phyloP scores from a whole-genome alignment of 495 filamentous ascomycete species.

The Cudoniella acicularis region DNA sequence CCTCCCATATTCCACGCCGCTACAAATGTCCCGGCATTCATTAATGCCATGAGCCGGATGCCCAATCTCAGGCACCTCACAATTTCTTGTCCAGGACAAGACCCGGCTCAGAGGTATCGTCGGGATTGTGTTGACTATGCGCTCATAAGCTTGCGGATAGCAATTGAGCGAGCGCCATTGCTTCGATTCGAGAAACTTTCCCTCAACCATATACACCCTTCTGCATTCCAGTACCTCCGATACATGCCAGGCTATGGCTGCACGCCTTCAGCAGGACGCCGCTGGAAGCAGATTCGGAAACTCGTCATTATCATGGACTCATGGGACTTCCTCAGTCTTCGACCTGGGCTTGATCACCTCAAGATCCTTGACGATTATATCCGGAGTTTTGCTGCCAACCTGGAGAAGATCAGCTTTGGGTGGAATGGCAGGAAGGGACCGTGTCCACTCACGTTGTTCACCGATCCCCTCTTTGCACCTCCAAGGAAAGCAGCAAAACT shows the following conservation, averaged over 20 bases:
- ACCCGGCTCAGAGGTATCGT: conserved; percentile 60
- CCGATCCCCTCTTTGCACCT: conserved; percentile 55
- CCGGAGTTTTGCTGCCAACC: conserved; percentile 52
- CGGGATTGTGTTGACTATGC: conserved; percentile 78
- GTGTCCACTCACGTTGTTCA: conserved; percentile 60
- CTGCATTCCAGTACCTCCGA: conserved; percentile 66
- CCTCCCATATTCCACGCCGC: conserved; percentile 79
- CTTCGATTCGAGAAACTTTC: conserved; percentile 57
- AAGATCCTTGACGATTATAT: conserved; percentile 74
- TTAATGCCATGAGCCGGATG: conserved; percentile 60
- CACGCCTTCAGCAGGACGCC: conserved; percentile 54
- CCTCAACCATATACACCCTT: conserved; percentile 63
- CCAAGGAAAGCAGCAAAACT: conserved; percentile 44
- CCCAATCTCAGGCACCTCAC: conserved; percentile 63
- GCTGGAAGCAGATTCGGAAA: conserved; percentile 70
- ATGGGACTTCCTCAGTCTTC: conserved; percentile 50
- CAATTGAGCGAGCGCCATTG: conserved; percentile 63
- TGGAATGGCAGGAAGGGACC: conserved; percentile 68
- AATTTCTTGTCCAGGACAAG: conserved; percentile 68
- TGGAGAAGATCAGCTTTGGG: conserved; percentile 63
- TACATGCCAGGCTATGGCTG: conserved; percentile 61
- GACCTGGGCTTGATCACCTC: conserved; percentile 58
- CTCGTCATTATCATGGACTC: conserved; percentile 65
- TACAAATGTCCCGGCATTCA: conserved; percentile 76
- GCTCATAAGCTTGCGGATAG: conserved; percentile 72